Base-by-base conservation (phyloP, 2,329 filamentous ascomycete genomes). In the Penicillium sp. region DNA sequence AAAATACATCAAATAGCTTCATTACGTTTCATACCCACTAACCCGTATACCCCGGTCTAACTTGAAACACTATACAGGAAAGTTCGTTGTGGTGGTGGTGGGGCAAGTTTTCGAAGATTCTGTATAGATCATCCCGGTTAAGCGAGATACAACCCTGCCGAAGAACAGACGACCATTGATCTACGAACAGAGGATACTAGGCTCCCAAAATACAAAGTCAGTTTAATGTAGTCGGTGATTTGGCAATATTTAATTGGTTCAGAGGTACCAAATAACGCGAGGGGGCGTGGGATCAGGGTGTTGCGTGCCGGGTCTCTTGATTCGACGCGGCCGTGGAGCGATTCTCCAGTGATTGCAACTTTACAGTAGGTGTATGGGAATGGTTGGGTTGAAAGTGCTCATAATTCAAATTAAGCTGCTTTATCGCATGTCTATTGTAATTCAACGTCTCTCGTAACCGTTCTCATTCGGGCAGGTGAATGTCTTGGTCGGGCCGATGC, bases 71-170 rank as follows among this genome's bases (percentile, higher is more conserved):
- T 7, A 25, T 25, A 24, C 22, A 41, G 7, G 5, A 18, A 24
- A 41, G 20, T 41, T 51, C 30, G 13, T 51, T 22, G 41, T 28
- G 44, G 5, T 43, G 20, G 44, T 36, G 27, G 31, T 41, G 24
- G 33, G 27, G 43, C 16, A 45, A 14, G 33, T 50, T 30, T 33
- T 31, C 28, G 20, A 44, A 16, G 13, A 38, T 31, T 42, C 35
- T 44, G 46, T 56, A 50, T 48, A 53, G 50, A 50, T 51, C 41
- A 41, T 35, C 48, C 16, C 27, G 31, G 43, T 36, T 58, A 55
- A 57, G 56, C 53, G 55, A 57, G 50, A 49, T 18, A n/a, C 36
- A 35, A 35, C 41, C 47, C 25, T 16, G 13, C n/a, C 27, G 18
- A 11, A 24, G 9, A 20, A 45, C 38, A 25, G 38, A 39, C 35